Evolutionary conservation across 805 yeast species (phyloP).

Genomic region (fission yeast (Schizosaccharomyces pombe)): DNA sequence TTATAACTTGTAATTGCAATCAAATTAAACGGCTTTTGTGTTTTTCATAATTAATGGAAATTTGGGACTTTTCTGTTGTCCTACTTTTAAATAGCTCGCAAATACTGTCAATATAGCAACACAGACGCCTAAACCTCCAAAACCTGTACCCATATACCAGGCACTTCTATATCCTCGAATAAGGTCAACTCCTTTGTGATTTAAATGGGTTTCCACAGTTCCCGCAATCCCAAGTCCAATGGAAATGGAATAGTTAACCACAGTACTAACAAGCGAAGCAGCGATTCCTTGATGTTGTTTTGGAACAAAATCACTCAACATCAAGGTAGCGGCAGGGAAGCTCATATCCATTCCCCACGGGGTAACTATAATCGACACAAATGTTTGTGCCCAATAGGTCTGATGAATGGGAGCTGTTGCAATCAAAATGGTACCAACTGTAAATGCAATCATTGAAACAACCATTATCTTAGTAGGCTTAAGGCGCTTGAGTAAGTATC

Average conservation of each 20-base stretch:
- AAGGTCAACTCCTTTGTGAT: conserved; percentile 12
- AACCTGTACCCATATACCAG: conserved; percentile 35
- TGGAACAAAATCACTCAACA: conserved; percentile 30
- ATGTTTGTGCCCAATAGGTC: conserved; percentile 32
- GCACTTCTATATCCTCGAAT: conserved; percentile 33
- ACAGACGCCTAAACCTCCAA: conserved; percentile 27
- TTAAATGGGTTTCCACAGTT: conserved; percentile 30
- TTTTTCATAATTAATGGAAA: too few species aligned
- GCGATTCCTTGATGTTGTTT: conserved; percentile 52
- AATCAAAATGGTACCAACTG: conserved; percentile 29
- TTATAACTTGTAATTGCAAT: too few species aligned
- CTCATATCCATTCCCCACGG: conserved; percentile 61
- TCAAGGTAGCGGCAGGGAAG: conserved; percentile 42
- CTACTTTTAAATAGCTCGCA: too few species aligned
- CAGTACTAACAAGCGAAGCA: conserved; percentile 46
- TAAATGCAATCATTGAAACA: conserved; percentile 30
- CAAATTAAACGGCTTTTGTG: too few species aligned
- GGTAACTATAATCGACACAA: conserved; percentile 32
- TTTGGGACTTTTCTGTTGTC: too few species aligned
- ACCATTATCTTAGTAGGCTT: conserved; percentile 30
- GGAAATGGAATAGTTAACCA: conserved; percentile 48
- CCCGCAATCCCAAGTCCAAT: conserved; percentile 48
- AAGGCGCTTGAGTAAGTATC: conserved; percentile 21
- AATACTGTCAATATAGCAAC: conserved; percentile 7
- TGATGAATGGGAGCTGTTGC: conserved; percentile 36